Conservation (phyloP, 768 basidiomycete species). For the Suillus spraguei region DNA sequence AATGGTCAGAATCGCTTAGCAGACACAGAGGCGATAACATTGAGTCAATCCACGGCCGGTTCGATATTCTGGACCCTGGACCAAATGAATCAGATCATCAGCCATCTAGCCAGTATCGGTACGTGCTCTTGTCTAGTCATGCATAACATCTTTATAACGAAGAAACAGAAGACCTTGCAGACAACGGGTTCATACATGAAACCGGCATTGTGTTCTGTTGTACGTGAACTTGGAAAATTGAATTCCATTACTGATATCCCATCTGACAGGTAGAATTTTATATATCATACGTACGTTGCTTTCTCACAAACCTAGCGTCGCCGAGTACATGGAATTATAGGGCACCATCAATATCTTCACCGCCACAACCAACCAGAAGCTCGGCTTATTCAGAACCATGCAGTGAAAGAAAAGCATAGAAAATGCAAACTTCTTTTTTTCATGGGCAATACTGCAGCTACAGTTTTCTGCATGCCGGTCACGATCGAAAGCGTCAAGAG, state of each 20-base stretch:
- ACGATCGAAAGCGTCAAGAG: background rate
- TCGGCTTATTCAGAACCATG: background rate
- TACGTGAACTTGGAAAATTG: background rate
- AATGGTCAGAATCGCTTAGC: background rate
- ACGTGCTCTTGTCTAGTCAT: background rate
- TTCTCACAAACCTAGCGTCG: background rate
- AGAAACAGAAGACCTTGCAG: background rate
- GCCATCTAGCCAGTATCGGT: background rate
- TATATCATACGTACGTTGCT: background rate
- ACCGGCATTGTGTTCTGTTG: background rate
- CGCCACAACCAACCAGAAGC: slow-evolving; percentile 5
- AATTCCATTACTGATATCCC: background rate
- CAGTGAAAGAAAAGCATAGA: background rate
- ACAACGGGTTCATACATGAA: background rate
- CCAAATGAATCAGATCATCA: background rate
- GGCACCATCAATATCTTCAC: slow-evolving; percentile 1
- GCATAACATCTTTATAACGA: background rate
- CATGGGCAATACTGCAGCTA: background rate
- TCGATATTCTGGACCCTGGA: slow-evolving; percentile 7
- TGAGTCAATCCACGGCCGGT: background rate
- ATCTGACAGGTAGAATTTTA: background rate
- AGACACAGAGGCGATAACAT: background rate
- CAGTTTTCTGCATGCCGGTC: background rate
- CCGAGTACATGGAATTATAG: background rate
- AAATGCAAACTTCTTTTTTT: background rate